A percentile compares a stretch with the other conserved stretches of the same genome.
These are phyloP conservation scores for Salix caprea DNA, from an alignment of 345 rosid genomes.

Conservation along the genomic window DNA sequence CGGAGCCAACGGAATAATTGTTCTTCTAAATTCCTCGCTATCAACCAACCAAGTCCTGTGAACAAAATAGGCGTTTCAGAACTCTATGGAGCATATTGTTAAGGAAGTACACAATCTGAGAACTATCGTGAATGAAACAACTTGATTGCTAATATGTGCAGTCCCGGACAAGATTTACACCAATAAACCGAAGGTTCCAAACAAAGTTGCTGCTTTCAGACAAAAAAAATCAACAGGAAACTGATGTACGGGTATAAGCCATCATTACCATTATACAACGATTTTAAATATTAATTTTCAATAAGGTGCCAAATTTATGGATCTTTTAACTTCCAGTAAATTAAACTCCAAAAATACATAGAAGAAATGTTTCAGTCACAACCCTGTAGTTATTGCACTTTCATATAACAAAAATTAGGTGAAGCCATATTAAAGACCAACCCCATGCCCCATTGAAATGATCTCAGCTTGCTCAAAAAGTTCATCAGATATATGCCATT, in stretches of 20 bases:
- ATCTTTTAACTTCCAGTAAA: background rate
- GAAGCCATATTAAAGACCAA: background rate
- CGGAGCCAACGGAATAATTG: slow-evolving; percentile 87
- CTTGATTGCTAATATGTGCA: background rate
- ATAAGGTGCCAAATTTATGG: background rate
- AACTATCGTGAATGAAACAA: background rate
- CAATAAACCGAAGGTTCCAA: background rate
- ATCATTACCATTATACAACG: background rate
- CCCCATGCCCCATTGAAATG: background rate
- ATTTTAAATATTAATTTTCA: background rate
- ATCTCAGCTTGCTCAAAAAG: background rate
- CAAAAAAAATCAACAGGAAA: background rate
- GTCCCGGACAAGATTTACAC: background rate
- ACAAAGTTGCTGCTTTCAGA: background rate
- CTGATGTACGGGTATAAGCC: background rate
- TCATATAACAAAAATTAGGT: background rate
- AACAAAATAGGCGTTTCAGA: slow-evolving; percentile 9
- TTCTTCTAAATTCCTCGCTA: slow-evolving; percentile 83
- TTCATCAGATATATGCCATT: background rate
- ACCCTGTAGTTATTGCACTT: background rate
- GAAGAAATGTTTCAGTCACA: background rate
- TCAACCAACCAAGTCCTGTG: slow-evolving; percentile 74
- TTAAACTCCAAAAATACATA: background rate
- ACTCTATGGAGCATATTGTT: background rate
- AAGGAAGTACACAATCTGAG: background rate